These are phyloP conservation scores for Lenzites betulinus DNA, from an alignment of 768 basidiomycete species.

Conservation along the genomic window DNA sequence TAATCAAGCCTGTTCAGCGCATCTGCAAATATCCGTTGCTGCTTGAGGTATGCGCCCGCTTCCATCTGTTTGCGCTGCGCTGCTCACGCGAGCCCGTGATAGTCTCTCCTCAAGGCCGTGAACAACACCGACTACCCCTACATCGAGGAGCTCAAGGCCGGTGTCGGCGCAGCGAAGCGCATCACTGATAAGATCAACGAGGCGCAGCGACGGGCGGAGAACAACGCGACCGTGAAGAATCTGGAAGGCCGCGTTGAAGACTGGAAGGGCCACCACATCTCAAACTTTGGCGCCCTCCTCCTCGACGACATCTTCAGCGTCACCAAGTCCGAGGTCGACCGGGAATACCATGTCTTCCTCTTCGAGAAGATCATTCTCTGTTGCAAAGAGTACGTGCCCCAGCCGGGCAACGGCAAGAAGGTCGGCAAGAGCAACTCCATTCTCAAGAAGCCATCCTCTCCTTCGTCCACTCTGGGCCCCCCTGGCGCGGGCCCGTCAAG, in stretches of 20 bases:
- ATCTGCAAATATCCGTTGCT: slow-evolving; percentile 98
- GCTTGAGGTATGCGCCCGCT: slow-evolving; percentile 66
- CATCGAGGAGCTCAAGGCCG: slow-evolving; percentile 80
- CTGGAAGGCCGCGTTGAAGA: slow-evolving; percentile 89
- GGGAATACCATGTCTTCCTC: slow-evolving; percentile 98
- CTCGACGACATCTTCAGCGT: slow-evolving; percentile 96
- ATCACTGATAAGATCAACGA: slow-evolving; percentile 97
- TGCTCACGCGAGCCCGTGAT: slow-evolving; percentile 11
- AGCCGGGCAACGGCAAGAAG: slow-evolving; percentile 64
- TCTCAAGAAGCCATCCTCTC: slow-evolving; percentile 75
- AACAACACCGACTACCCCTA: slow-evolving; percentile 63
- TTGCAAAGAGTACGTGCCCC: slow-evolving; percentile 85
- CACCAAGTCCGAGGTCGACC: slow-evolving; percentile 93
- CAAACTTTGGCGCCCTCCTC: slow-evolving; percentile 91
- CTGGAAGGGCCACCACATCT: slow-evolving; percentile 98
- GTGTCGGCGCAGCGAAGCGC: slow-evolving; percentile 85
- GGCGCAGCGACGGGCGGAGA: slow-evolving; percentile 88
- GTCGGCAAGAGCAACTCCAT: slow-evolving; percentile 84
- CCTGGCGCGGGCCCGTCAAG: slow-evolving; percentile 56
- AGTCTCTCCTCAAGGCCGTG: slow-evolving; percentile 79
- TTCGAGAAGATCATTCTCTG: slow-evolving; percentile 99
- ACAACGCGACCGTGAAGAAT: slow-evolving; percentile 86
- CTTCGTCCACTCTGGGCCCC: slow-evolving; percentile 44
- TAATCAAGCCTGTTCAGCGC: slow-evolving; percentile 98
- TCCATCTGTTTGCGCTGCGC: not conserved